Conservation (phyloP, 352 stramenopile species). For the Phytopythium cucurbitacearum region DNA sequence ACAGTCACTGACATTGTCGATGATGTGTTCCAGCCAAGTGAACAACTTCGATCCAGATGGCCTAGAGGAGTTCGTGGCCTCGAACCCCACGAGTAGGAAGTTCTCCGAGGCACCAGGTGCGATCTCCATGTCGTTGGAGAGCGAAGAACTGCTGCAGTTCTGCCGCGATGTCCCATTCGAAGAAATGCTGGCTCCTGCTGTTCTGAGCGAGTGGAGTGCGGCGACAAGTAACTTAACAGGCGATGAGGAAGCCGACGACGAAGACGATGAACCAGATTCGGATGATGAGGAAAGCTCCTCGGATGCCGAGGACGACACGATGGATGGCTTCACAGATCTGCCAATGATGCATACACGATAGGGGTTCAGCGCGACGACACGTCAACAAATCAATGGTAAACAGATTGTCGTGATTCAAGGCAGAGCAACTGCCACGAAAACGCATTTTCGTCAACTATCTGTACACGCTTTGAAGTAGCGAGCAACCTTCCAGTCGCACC, state of each 20-base stretch:
- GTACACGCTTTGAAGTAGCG: too few species aligned
- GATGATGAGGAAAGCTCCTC: constrained; percentile 7
- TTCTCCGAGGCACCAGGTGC: neutral
- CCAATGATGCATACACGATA: too few species aligned
- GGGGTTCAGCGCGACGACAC: too few species aligned
- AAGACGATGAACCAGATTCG: constrained; percentile 33
- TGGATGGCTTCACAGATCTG: too few species aligned
- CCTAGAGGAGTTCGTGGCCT: neutral
- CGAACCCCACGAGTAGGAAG: neutral
- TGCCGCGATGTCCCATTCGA: constrained; percentile 3
- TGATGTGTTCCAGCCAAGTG: neutral
- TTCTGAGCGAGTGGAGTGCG: neutral
- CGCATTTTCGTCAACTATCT: too few species aligned
- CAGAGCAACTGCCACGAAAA: too few species aligned
- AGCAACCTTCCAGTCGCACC: too few species aligned
- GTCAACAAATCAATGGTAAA: too few species aligned
- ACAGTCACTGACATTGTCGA: neutral
- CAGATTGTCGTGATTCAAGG: too few species aligned
- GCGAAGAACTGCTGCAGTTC: constrained; percentile 5
- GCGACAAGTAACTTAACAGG: constrained; percentile 9
- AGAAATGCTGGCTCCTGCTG: constrained; percentile 2
- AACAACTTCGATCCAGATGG: constrained; percentile 3
- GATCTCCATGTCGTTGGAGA: neutral
- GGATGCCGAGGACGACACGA: constrained; percentile 5
- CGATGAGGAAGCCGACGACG: constrained; percentile 35